Percentiles rank a stretch among this genome's conserved stretches.
Conservation (phyloP, 208 protist genomes). For the Trypanosomatidae sp. region DNA sequence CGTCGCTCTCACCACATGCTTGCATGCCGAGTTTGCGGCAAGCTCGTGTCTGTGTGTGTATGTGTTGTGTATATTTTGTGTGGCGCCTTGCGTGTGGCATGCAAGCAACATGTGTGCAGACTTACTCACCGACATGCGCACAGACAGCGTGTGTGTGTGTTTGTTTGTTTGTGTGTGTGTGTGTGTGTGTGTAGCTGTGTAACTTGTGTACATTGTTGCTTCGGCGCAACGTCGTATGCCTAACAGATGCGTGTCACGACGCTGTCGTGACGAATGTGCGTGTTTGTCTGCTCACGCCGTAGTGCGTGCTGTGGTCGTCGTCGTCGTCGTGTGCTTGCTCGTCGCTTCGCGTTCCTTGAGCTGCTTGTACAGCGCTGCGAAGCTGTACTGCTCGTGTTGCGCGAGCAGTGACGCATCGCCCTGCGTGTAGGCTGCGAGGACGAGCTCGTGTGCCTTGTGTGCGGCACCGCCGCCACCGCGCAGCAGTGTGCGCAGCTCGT, state of each 20-base stretch:
- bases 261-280: background rate
- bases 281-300: background rate
- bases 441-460: constrained; percentile 29
- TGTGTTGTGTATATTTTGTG: background rate
- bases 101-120: no score
- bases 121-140: no score
- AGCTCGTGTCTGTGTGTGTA: constrained; percentile 1
- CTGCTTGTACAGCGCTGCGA: constrained; percentile 33
- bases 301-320: no score
- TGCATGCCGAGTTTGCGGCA: background rate
- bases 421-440: constrained; percentile 34
- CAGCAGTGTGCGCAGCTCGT: constrained; percentile 29
- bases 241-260: background rate
- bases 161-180: background rate
- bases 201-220: background rate
- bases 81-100: no score
- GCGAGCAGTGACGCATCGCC: constrained; percentile 21
- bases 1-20: background rate
- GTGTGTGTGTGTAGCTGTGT: background rate
- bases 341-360: constrained; percentile 5
- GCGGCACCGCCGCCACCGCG: constrained; percentile 13
- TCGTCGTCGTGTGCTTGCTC: no score
- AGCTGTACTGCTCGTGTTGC: constrained; percentile 21
- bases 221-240: background rate
- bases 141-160: no score